Conservation (phyloP, 2,329 filamentous ascomycete species). For the Xylaria sp. region DNA sequence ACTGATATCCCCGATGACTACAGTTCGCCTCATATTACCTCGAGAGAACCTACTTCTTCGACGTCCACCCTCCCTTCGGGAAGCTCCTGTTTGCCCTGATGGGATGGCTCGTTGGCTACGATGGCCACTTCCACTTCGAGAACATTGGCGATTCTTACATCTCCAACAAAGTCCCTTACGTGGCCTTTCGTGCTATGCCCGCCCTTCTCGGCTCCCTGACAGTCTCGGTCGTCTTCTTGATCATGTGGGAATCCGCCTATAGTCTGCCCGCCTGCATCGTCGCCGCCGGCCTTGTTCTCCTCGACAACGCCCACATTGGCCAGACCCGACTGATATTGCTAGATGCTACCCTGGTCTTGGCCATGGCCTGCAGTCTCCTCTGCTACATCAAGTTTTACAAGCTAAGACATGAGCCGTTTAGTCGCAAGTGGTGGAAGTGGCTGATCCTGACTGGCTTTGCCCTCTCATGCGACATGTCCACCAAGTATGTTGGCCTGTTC, state of each 20-base stretch:
- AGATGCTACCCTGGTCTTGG: conserved; percentile 90
- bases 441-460: conserved; percentile 91
- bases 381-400: conserved; percentile 99
- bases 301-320: conserved; percentile 97
- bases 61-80: conserved; percentile 96
- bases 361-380: conserved; percentile 93
- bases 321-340: conserved; percentile 95
- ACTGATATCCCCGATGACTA: conserved; percentile 20
- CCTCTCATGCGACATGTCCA: conserved; percentile 96
- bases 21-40: conserved; percentile 84
- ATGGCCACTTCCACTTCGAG: conserved; percentile 97
- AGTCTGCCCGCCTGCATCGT: conserved; percentile 90
- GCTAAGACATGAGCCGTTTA: conserved; percentile 84
- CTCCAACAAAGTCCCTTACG: conserved; percentile 94
- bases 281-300: conserved; percentile 83
- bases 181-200: conserved; percentile 92
- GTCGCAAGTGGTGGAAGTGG: conserved; percentile 99
- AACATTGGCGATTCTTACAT: conserved; percentile 99
- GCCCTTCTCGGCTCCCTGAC: conserved; percentile 91
- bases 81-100: conserved; percentile 97
- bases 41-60: conserved; percentile 98
- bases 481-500: conserved; percentile 96
- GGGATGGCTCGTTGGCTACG: conserved; percentile 96
- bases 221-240: conserved; percentile 90
- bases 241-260: conserved; percentile 99